A percentile compares a stretch with the other conserved stretches of the same genome.
These are phyloP conservation scores for Tuctoria greenei DNA, from an alignment of 176 grass and related monocot genomes.

Conservation along the genomic window DNA sequence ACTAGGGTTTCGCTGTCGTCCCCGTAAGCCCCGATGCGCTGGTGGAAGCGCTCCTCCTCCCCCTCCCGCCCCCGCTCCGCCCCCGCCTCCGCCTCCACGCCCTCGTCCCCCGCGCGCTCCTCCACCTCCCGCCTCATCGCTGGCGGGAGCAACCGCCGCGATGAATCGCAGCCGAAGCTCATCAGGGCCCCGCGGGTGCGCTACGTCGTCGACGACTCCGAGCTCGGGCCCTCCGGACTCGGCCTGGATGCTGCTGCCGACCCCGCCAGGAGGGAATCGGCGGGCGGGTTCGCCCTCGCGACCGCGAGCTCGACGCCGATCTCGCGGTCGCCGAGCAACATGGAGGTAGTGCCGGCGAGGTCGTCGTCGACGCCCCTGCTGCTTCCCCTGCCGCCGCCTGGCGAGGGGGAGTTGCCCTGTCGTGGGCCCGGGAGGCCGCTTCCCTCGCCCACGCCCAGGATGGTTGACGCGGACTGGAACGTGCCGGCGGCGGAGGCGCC, in stretches of 20 bases:
- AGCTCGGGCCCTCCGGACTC: conserved; percentile 47
- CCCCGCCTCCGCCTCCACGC: conserved; percentile 22
- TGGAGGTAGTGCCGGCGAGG: conserved; percentile 38
- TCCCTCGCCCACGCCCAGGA: conserved; percentile 37
- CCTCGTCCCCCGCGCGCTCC: conserved; percentile 44
- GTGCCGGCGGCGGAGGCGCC: background rate
- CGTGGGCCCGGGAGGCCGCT: conserved; percentile 33
- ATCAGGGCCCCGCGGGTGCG: conserved; percentile 54
- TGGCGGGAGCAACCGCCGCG: conserved; percentile 21
- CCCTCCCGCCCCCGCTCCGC: conserved; percentile 10
- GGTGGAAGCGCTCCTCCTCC: conserved; percentile 47
- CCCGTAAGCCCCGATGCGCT: conserved; percentile 51
- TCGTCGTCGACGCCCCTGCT: conserved; percentile 62
- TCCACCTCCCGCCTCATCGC: conserved; percentile 35
- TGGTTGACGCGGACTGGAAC: conserved; percentile 33
- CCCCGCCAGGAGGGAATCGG: conserved; percentile 17
- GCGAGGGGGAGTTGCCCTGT: conserved; percentile 11
- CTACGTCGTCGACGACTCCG: conserved; percentile 54
- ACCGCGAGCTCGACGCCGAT: conserved; percentile 50
- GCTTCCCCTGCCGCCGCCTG: conserved; percentile 48
- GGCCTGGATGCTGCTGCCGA: conserved; percentile 31
- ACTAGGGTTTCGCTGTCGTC: conserved; percentile 42
- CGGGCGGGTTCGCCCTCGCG: background rate
- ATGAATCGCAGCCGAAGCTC: conserved; percentile 54
- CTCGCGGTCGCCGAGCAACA: conserved; percentile 43